Evolutionary conservation across 192 early-diverging fungal genomes (phyloP), one percentile per base, ranked within the genome.

Genomic region (Lobosporangium transversale): DNA sequence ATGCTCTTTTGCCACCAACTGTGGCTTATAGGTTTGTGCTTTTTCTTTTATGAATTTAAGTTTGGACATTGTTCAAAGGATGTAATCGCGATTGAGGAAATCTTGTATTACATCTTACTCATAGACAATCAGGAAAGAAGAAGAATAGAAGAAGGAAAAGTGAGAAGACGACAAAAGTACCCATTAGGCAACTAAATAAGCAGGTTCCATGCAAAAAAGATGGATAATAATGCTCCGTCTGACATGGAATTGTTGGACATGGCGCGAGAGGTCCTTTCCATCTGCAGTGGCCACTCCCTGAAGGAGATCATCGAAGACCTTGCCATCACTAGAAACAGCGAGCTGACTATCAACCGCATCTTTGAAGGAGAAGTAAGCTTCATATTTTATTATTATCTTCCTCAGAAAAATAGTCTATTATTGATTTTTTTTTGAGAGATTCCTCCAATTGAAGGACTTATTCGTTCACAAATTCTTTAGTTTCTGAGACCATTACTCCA

Each of bases 201-300:
- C n/a, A n/a, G n/a, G 1, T 17, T 49, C 31, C 4, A 62, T 62
- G 59, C 44, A 32, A 50, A 1, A 27, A 62, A 20, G 6, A 62
- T 62, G 60, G 49, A 51, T 26, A 35, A 18, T 5, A 37, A n/a
- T 47, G n/a, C 15, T 30, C 62, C 52, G 18, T 52, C 69, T 2
- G 44, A 71, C 23, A 37, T 58, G 21, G 33, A 62, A 31, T 49
- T 76, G 26, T 33, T 76, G 53, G 64, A 76, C 20, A 76, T 76
- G 73, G 73, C 73, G 27, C 73, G 59, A 6, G 73, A 76, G 42
- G 73, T 76, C 65, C 65, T 76, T 12, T 18, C 36, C 11, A 48
- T 76, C 30, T 76, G 73, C 21, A 33, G n/a, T 30, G 30, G 48
- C 15, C 21, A 45, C 17, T 36, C 58, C 12, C 64, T 76, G 14